Evolutionary conservation across 2,329 filamentous ascomycete species (phyloP).

Genomic region (Xylariomycetidae sp.): DNA sequence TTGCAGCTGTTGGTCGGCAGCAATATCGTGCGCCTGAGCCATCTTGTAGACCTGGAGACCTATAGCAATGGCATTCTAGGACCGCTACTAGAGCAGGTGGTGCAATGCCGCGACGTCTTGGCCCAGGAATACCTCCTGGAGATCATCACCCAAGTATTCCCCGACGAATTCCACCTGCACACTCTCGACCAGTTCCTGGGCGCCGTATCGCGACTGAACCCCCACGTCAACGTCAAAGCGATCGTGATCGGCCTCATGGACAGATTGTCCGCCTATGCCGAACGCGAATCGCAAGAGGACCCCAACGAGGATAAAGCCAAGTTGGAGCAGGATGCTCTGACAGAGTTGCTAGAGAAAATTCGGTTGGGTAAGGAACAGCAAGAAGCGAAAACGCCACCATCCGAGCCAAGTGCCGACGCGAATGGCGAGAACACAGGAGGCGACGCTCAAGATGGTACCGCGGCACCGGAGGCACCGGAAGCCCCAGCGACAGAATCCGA

Average conservation of each 20-base stretch:
- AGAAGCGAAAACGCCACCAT: constrained; percentile 17
- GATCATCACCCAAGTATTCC: constrained; percentile 98
- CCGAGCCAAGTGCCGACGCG: constrained; percentile 28
- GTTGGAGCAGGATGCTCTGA: constrained; percentile 77
- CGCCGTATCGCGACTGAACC: constrained; percentile 87
- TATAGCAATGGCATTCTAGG: constrained; percentile 89
- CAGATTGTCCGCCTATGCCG: constrained; percentile 87
- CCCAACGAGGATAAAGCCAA: constrained; percentile 66
- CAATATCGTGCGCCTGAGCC: constrained; percentile 90
- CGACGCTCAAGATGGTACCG: constrained; percentile 28
- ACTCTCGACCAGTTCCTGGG: constrained; percentile 93
- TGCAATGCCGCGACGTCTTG: constrained; percentile 93
- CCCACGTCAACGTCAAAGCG: constrained; percentile 94
- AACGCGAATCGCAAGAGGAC: constrained; percentile 72
- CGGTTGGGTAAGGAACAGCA: constrained; percentile 57
- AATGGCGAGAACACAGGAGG: constrained; percentile 30
- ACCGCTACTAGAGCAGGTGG: constrained; percentile 89
- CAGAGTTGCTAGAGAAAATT: constrained; percentile 70
- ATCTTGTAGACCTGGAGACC: constrained; percentile 87
- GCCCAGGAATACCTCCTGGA: constrained; percentile 96
- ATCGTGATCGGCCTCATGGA: constrained; percentile 99
- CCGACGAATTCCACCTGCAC: constrained; percentile 95
- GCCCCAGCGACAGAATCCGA: constrained; percentile 29
- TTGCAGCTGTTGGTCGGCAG: constrained; percentile 92
- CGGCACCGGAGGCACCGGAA: too few species aligned